phyloP scores from a whole-genome alignment of 495 filamentous ascomycete species.

The Podospora sp. region DNA sequence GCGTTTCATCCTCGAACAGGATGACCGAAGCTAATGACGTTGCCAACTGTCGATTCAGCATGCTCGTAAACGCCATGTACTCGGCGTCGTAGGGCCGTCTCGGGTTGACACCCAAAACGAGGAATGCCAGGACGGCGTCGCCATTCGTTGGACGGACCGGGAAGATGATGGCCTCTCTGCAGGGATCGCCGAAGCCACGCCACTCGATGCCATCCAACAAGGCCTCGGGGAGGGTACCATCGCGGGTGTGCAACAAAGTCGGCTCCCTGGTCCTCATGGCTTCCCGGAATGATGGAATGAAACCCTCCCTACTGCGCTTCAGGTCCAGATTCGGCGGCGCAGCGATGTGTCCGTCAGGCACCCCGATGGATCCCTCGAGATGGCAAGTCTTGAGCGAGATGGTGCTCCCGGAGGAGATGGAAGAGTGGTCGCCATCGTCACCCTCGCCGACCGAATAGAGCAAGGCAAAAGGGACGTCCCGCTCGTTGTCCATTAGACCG shows the following conservation, averaged over 20 bases:
- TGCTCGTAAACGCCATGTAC: constrained; percentile 56
- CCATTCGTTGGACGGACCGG: constrained; percentile 52
- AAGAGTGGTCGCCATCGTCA: constrained; percentile 57
- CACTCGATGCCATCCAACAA: constrained; percentile 43
- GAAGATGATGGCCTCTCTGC: constrained; percentile 36
- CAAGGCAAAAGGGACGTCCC: constrained; percentile 58
- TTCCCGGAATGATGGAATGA: constrained; percentile 60
- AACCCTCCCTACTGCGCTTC: constrained; percentile 55
- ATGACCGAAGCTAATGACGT: constrained; percentile 64
- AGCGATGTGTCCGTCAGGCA: constrained; percentile 54
- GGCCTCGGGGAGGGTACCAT: constrained; percentile 54
- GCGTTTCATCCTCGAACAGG: constrained; percentile 63
- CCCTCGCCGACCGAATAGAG: constrained; percentile 54
- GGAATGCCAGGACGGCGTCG: constrained; percentile 43
- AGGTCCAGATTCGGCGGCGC: constrained; percentile 58
- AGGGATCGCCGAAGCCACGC: constrained; percentile 40
- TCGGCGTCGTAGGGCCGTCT: constrained; percentile 44
- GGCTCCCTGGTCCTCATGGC: constrained; percentile 57
- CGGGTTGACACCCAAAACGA: constrained; percentile 50
- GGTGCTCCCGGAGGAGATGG: constrained; percentile 59
- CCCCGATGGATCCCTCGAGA: constrained; percentile 59
- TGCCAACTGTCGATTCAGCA: constrained; percentile 58
- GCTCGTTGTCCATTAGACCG: constrained; percentile 50
- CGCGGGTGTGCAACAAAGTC: constrained; percentile 55
- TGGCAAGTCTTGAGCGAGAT: constrained; percentile 52